Evolutionary conservation across 257 asterid genomes (phyloP).

Genomic region (Gentiana macrophylla): DNA sequence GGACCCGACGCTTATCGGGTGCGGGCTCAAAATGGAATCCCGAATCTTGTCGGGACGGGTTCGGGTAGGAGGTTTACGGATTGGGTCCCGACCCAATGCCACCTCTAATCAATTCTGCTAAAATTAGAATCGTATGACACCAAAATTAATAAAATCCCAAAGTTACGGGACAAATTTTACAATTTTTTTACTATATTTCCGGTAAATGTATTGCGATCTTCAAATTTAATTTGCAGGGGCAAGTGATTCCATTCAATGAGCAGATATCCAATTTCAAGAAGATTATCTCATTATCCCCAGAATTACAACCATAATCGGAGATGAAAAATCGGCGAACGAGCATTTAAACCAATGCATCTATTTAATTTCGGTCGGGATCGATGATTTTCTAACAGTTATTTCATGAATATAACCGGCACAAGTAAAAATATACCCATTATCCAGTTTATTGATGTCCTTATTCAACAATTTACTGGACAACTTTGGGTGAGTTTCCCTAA

Average conservation of each 20-base stretch:
- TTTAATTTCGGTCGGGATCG: conserved; percentile 47
- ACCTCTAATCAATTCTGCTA: too few species aligned
- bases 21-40: too few species aligned
- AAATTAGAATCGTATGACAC: too few species aligned
- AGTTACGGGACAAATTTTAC: too few species aligned
- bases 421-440: conserved; percentile 20
- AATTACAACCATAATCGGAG: conserved; percentile 36
- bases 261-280: conserved; percentile 8
- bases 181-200: too few species aligned
- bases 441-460: conserved; percentile 40
- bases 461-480: conserved; percentile 38
- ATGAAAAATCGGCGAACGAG: conserved; percentile 31
- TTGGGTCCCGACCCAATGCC: too few species aligned
- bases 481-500: conserved; percentile 16
- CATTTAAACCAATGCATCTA: conserved; percentile 42
- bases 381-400: conserved; percentile 34
- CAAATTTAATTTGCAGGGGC: conserved; percentile 13
- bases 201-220: too few species aligned
- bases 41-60: too few species aligned
- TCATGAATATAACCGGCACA: too few species aligned
- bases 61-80: too few species aligned
- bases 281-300: neutral
- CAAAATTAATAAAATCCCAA: too few species aligned
- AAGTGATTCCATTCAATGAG: conserved; percentile 5
- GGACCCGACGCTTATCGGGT: too few species aligned